Evolutionary conservation across 1,284 basidiomycete species (phyloP).

Genomic region (Kwoniella shivajii): DNA sequence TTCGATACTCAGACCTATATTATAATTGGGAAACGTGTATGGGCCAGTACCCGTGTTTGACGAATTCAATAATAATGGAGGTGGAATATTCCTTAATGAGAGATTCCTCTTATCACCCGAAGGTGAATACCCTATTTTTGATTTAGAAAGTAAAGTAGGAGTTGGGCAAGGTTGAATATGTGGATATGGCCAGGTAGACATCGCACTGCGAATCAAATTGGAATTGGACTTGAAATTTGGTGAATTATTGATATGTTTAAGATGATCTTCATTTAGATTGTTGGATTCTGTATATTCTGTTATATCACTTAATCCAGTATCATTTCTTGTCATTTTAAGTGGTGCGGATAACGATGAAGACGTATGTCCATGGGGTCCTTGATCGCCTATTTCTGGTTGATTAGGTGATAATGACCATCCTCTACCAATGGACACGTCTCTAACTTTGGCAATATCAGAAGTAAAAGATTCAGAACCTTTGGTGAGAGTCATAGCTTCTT

Average conservation of each 20-base stretch:
- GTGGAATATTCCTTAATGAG: too few species aligned
- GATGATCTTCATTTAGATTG: not conserved
- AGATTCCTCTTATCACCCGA: too few species aligned
- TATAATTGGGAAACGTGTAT: not conserved
- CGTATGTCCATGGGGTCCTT: not conserved
- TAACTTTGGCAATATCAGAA: not conserved
- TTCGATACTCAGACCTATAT: too few species aligned
- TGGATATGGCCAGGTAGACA: too few species aligned
- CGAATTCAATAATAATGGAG: not conserved
- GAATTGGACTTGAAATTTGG: not conserved
- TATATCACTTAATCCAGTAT: not conserved
- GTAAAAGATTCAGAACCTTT: not conserved
- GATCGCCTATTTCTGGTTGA: too few species aligned
- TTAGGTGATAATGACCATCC: too few species aligned
- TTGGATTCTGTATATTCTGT: not conserved
- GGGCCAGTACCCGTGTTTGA: not conserved
- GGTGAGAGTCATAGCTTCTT: conserved; percentile 26
- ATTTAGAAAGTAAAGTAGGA: not conserved
- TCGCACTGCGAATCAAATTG: too few species aligned
- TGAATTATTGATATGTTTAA: not conserved
- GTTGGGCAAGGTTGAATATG: not conserved
- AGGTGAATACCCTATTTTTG: too few species aligned
- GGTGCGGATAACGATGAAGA: not conserved
- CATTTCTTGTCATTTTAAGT: not conserved
- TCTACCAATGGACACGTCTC: not conserved